Conservation (phyloP, 305 asterid genomes). For the Solanum hybrid region DNA sequence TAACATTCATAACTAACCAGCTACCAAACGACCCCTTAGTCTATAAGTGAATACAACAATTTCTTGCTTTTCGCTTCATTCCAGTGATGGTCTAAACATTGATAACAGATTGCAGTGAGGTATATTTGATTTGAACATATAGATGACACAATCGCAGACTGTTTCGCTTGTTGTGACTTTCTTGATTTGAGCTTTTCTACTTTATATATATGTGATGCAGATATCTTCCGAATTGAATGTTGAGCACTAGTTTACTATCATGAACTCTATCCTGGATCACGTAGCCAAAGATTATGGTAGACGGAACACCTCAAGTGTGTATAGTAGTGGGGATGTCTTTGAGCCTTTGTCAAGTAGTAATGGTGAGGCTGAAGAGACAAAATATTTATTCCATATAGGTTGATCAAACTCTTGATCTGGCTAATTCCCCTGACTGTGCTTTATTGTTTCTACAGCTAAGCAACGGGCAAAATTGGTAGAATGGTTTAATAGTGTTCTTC, state of each 20-base stretch:
- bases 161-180: background rate
- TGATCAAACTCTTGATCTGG: background rate
- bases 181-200: background rate
- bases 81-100: background rate
- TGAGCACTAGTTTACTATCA: constrained; percentile 7
- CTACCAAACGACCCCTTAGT: background rate
- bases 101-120: background rate
- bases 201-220: background rate
- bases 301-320: constrained; percentile 21
- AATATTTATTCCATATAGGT: background rate
- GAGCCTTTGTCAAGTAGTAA: constrained; percentile 54
- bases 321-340: constrained; percentile 43
- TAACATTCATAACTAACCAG: background rate
- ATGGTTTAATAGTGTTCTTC: constrained; percentile 66
- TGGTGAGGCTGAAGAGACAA: constrained; percentile 30
- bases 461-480: constrained; percentile 49
- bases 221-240: background rate
- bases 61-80: background rate
- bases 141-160: background rate
- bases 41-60: background rate
- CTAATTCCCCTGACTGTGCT: background rate
- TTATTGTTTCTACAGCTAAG: constrained; percentile 35
- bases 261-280: constrained; percentile 27
- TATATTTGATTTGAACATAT: background rate
- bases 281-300: constrained; percentile 32